Percentiles rank a stretch among this genome's conserved stretches.
phyloP scores from a whole-genome alignment of 73 alveolate species.

The Paramecium caudatum region DNA sequence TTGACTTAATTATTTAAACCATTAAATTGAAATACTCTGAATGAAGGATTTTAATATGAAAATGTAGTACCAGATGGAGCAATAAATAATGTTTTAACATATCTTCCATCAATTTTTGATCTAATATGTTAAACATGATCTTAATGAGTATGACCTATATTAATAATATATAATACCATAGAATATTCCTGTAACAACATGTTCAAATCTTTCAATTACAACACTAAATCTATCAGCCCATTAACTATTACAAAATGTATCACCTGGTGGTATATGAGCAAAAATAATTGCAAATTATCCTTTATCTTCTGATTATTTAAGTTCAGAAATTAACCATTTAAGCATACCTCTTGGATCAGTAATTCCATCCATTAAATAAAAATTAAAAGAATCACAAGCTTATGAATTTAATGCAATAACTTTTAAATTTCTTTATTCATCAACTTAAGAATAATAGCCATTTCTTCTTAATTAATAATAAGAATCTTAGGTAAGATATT shows the following conservation, averaged over 20 bases:
- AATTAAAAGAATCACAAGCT: slow-evolving; percentile 87
- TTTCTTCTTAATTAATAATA: slow-evolving; percentile 46
- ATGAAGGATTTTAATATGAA: slow-evolving; percentile 88
- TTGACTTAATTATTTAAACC: slow-evolving; percentile 77
- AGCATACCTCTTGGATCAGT: slow-evolving; percentile 85
- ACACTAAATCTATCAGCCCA: slow-evolving; percentile 87
- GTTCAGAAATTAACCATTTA: slow-evolving; percentile 86
- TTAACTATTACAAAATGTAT: slow-evolving; percentile 80
- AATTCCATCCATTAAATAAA: slow-evolving; percentile 82
- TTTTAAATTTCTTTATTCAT: slow-evolving; percentile 82
- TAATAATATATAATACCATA: slow-evolving; percentile 67
- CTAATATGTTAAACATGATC: slow-evolving; percentile 86
- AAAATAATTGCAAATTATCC: slow-evolving; percentile 85
- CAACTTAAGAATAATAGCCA: slow-evolving; percentile 73
- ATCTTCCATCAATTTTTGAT: slow-evolving; percentile 80
- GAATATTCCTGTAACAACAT: slow-evolving; percentile 88
- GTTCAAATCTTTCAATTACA: slow-evolving; percentile 89
- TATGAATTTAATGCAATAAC: slow-evolving; percentile 87
- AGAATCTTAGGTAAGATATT: slow-evolving; percentile 54
- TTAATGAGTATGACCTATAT: slow-evolving; percentile 86
- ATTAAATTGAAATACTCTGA: slow-evolving; percentile 87
- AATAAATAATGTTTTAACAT: slow-evolving; percentile 81
- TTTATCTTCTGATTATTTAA: slow-evolving; percentile 86
- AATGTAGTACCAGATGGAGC: slow-evolving; percentile 89
- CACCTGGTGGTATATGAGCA: slow-evolving; percentile 86